These are phyloP conservation scores for Trichophyton benhamiae DNA, from an alignment of 2,329 filamentous ascomycete species.

Conservation along the genomic window DNA sequence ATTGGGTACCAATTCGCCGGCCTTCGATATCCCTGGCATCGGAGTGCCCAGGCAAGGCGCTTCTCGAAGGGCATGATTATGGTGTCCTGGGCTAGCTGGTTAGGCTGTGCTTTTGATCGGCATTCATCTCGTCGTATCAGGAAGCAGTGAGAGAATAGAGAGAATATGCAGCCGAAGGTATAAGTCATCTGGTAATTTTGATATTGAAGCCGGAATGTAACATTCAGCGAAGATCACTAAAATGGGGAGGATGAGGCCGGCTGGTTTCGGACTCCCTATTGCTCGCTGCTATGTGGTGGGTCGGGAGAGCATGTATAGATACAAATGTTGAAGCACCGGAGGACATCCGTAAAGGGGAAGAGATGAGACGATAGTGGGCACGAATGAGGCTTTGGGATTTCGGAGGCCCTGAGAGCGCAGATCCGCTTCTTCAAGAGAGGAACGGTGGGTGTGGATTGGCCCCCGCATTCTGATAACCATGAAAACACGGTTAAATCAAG, in stretches of 20 bases:
- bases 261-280: background rate
- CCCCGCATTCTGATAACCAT: background rate
- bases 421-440: background rate
- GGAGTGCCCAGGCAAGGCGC: background rate
- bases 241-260: background rate
- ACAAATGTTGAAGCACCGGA: background rate
- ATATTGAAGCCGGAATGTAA: background rate
- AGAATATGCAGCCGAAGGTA: background rate
- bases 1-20: background rate
- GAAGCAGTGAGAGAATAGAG: background rate
- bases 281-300: background rate
- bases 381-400: background rate
- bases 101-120: background rate
- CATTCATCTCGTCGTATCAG: background rate
- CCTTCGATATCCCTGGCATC: background rate
- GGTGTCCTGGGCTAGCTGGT: background rate
- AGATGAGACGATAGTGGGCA: background rate
- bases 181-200: background rate
- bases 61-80: background rate
- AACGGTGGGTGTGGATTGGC: background rate
- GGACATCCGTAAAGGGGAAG: constrained; percentile 1
- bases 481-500: background rate
- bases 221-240: background rate
- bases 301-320: background rate
- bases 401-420: background rate